Evolutionary conservation across 164 flowering plant genomes (phyloP).

Genomic region (Aristolochia fimbriata): DNA sequence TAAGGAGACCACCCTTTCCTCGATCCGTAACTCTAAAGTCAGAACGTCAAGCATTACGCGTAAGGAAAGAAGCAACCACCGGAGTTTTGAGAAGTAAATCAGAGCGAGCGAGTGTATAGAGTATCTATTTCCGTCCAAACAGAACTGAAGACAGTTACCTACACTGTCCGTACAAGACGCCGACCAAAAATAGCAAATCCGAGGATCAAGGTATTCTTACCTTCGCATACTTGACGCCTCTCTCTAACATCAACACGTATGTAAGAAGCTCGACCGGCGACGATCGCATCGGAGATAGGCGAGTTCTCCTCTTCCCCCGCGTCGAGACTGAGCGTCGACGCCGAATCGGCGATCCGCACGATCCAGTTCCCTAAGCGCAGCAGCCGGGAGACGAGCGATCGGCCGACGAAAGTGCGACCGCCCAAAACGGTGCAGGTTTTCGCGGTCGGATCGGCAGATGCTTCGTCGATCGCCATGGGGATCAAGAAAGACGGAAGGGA

Average conservation of each 20-base stretch:
- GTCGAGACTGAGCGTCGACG: constrained; percentile 26
- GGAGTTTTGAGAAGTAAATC: no score
- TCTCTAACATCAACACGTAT: constrained; percentile 51
- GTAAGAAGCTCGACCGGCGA: constrained; percentile 57
- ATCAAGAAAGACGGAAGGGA: neutral
- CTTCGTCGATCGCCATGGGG: constrained; percentile 22
- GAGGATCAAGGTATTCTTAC: constrained; percentile 11
- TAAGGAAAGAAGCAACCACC: no score
- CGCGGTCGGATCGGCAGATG: constrained; percentile 17
- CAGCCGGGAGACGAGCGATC: constrained; percentile 50
- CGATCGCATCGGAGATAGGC: constrained; percentile 40
- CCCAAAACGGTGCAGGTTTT: constrained; percentile 73
- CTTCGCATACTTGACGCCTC: constrained; percentile 35
- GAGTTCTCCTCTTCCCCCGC: constrained; percentile 26
- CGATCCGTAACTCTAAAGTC: neutral
- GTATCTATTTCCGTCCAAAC: neutral
- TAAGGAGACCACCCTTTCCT: neutral
- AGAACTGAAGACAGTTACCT: no score
- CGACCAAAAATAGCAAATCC: no score
- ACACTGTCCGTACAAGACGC: no score
- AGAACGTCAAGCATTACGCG: no score
- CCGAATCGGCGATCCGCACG: constrained; percentile 76
- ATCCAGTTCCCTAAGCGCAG: constrained; percentile 52
- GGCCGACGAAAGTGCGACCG: constrained; percentile 58
- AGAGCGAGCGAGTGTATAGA: no score